A percentile compares a stretch with the other conserved stretches of the same genome.
Evolutionary conservation across 2,329 filamentous ascomycete genomes (phyloP).

Genomic region (Rugonectria rugulosa): DNA sequence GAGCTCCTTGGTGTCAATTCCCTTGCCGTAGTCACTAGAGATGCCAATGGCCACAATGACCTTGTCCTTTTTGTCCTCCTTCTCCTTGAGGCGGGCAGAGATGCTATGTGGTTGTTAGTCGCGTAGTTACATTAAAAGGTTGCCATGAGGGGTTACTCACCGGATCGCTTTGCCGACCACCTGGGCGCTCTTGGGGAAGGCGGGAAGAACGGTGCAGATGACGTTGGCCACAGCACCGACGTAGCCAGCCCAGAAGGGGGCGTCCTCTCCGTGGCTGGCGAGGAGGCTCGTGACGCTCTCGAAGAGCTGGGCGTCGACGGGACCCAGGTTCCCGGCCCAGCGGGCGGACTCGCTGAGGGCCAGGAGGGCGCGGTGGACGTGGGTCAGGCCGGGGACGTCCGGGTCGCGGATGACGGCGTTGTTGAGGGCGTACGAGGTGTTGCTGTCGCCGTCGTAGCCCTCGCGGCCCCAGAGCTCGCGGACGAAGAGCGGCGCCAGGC

Average conservation of each 20-base stretch:
- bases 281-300: constrained; percentile 53
- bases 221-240: constrained; percentile 57
- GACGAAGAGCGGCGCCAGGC: constrained; percentile 55
- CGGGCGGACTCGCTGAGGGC: constrained; percentile 76
- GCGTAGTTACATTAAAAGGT: neutral
- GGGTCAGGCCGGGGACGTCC: constrained; percentile 75
- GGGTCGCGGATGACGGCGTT: constrained; percentile 73
- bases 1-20: constrained; percentile 45
- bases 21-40: constrained; percentile 37
- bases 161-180: constrained; percentile 47
- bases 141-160: constrained; percentile 44
- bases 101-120: constrained; percentile 42
- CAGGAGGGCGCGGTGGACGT: constrained; percentile 74
- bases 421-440: constrained; percentile 76
- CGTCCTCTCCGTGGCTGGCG: constrained; percentile 45
- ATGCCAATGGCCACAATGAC: constrained; percentile 48
- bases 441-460: constrained; percentile 58
- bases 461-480: constrained; percentile 59
- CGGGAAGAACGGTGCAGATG: constrained; percentile 52
- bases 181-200: constrained; percentile 47
- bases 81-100: constrained; percentile 35
- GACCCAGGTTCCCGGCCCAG: constrained; percentile 71
- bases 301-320: constrained; percentile 55
- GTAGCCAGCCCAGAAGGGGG: constrained; percentile 62
- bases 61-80: constrained; percentile 46